These are phyloP conservation scores for Neolecta irregularis DNA, from an alignment of 1,139 yeast genomes.

Conservation along the genomic window DNA sequence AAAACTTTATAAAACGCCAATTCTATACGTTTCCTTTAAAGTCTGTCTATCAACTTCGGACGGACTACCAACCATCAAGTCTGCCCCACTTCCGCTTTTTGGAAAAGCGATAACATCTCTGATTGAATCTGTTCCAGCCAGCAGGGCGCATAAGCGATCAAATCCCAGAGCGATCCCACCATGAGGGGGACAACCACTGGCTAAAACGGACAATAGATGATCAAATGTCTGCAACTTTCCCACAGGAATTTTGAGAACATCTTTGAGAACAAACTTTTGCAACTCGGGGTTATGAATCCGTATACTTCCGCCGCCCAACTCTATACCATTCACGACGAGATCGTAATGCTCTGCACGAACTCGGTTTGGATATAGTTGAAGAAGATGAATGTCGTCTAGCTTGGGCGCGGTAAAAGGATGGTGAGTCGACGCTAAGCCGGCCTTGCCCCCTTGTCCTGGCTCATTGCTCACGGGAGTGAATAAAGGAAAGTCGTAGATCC, in stretches of 20 bases:
- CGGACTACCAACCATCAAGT: slow-evolving; percentile 79
- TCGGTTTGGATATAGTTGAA: slow-evolving; percentile 33
- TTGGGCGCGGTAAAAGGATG: slow-evolving; percentile 40
- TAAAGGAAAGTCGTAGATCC: slow-evolving; percentile 86
- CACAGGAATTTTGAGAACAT: slow-evolving; percentile 32
- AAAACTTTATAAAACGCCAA: too few species aligned
- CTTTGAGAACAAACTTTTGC: slow-evolving; percentile 41
- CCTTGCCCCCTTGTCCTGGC: slow-evolving; percentile 24
- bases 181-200: slow-evolving; percentile 95
- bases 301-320: slow-evolving; percentile 92
- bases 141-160: slow-evolving; percentile 84
- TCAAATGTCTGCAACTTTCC: slow-evolving; percentile 54
- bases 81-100: slow-evolving; percentile 75
- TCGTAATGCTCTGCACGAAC: slow-evolving; percentile 93
- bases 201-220: slow-evolving; percentile 65
- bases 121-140: slow-evolving; percentile 56
- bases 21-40: slow-evolving; percentile 33
- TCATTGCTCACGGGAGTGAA: slow-evolving; percentile 42
- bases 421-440: slow-evolving; percentile 31
- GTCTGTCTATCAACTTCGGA: slow-evolving; percentile 38
- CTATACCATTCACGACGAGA: slow-evolving; percentile 84
- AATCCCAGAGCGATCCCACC: slow-evolving; percentile 94
- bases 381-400: slow-evolving; percentile 39
- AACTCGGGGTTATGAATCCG: slow-evolving; percentile 77
- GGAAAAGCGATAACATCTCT: slow-evolving; percentile 95